These are phyloP conservation scores for Xylaria intraflava DNA, from an alignment of 495 filamentous ascomycete genomes.

Conservation along the genomic window DNA sequence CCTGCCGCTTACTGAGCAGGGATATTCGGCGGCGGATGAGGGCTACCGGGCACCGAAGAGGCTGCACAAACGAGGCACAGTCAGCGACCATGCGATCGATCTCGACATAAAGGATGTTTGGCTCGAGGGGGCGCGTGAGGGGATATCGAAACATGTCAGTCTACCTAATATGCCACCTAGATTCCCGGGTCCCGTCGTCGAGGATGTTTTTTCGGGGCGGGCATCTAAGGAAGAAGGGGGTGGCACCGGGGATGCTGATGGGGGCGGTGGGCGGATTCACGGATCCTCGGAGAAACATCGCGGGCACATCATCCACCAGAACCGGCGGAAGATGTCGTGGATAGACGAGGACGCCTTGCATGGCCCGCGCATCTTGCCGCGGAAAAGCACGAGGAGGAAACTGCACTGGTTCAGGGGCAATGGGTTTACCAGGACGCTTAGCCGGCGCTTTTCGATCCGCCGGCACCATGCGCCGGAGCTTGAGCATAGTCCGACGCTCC, in stretches of 20 bases:
- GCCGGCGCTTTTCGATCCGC: constrained; percentile 18
- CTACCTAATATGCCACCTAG: constrained; percentile 1
- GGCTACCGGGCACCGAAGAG: constrained; percentile 5
- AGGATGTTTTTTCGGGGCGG: constrained; percentile 1
- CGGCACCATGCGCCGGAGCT: constrained; percentile 15
- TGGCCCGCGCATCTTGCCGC: constrained; percentile 29
- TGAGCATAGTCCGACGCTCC: constrained; percentile 21
- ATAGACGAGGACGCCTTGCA: constrained; percentile 40
- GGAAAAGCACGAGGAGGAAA: constrained; percentile 12
- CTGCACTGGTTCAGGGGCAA: constrained; percentile 20
- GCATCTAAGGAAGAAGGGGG: neutral
- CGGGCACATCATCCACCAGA: constrained; percentile 18
- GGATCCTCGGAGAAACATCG: constrained; percentile 21
- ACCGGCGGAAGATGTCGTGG: constrained; percentile 29
- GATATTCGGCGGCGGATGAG: neutral
- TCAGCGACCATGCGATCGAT: neutral
- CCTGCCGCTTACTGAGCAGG: constrained; percentile 6
- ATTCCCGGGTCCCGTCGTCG: neutral
- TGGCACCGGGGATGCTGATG: neutral
- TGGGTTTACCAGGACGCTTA: constrained; percentile 16
- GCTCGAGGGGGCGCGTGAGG: neutral
- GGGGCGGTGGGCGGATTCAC: neutral
- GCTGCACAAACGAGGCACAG: constrained; percentile 20
- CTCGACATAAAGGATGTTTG: neutral
- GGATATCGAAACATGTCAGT: constrained; percentile 1